Conservation (phyloP, 78 protist genomes). For the Cavenderia fasciculata region DNA sequence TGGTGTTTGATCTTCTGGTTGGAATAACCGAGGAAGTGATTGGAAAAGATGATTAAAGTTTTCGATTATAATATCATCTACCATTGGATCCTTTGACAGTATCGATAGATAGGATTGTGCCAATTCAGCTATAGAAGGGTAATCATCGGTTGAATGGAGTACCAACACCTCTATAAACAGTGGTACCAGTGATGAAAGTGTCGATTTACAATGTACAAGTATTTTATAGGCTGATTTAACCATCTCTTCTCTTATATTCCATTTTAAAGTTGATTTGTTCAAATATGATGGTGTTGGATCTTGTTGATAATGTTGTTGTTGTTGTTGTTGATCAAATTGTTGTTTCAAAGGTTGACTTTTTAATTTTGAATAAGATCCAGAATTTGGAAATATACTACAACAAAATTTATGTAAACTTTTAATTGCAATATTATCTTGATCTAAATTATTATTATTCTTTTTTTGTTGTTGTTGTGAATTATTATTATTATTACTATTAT, state of each 20-base stretch:
- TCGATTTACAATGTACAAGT: not conserved
- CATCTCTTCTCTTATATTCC: not conserved
- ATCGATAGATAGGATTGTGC: not conserved
- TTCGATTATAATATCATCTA: not conserved
- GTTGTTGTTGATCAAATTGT: not conserved
- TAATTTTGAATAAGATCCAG: constrained; percentile 18
- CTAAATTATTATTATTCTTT: not conserved
- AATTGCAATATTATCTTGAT: not conserved
- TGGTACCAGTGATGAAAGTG: constrained; percentile 1
- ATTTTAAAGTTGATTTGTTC: not conserved
- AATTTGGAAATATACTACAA: constrained; percentile 39
- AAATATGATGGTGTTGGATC: not conserved
- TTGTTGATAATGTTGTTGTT: not conserved
- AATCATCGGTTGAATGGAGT: constrained; percentile 2
- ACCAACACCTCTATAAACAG: constrained; percentile 27
- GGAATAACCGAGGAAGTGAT: constrained; percentile 10
- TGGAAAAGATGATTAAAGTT: constrained; percentile 55
- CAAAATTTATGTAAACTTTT: not conserved
- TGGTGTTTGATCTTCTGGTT: not conserved
- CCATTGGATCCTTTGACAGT: not conserved
- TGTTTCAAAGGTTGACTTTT: not conserved
- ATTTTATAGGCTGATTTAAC: not conserved
- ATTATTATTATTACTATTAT: not conserved
- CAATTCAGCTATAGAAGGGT: not conserved
- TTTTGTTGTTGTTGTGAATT: not conserved